phyloP scores from a whole-genome alignment of 805 yeast genomes.

The Yarrowia sp. region DNA sequence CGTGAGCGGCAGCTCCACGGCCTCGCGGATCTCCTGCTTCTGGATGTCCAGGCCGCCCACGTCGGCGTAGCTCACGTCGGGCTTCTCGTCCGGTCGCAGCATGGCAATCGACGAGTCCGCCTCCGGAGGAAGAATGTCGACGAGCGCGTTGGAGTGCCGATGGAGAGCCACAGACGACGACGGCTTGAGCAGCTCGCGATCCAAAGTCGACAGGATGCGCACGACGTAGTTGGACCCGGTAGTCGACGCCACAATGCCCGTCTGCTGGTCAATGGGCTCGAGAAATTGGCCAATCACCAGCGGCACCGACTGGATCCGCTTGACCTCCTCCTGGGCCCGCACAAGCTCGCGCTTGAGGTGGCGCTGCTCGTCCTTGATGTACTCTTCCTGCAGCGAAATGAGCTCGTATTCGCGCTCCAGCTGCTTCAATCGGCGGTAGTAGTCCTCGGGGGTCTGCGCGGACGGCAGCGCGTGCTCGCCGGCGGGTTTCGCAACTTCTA shows the following conservation, averaged over 20 bases:
- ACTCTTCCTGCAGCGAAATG: slow-evolving; percentile 85
- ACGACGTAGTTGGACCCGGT: slow-evolving; percentile 98
- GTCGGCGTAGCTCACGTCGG: slow-evolving; percentile 94
- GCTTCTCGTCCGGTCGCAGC: slow-evolving; percentile 91
- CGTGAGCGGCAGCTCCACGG: slow-evolving; percentile 93
- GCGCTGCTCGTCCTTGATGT: slow-evolving; percentile 96
- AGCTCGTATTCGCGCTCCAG: slow-evolving; percentile 88
- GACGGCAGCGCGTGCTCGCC: neutral
- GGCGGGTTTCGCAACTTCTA: slow-evolving; percentile 18
- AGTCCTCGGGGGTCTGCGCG: slow-evolving; percentile 46
- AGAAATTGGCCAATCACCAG: slow-evolving; percentile 96
- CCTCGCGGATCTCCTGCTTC: slow-evolving; percentile 97
- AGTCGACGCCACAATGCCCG: slow-evolving; percentile 95
- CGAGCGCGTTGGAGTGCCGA: slow-evolving; percentile 97
- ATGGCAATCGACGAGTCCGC: slow-evolving; percentile 96
- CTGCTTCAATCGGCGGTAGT: slow-evolving; percentile 79
- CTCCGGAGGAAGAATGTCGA: slow-evolving; percentile 96
- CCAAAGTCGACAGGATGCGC: slow-evolving; percentile 88
- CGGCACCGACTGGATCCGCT: slow-evolving; percentile 95
- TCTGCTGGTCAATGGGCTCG: slow-evolving; percentile 94
- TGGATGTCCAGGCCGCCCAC: slow-evolving; percentile 99
- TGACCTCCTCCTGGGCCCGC: slow-evolving; percentile 97
- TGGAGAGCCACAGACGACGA: slow-evolving; percentile 95
- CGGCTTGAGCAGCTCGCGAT: slow-evolving; percentile 89
- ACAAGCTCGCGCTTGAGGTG: slow-evolving; percentile 90